A percentile compares a stretch with the other conserved stretches of the same genome.
phyloP scores from a whole-genome alignment of 2,329 filamentous ascomycete genomes.

The Lojkania enalia region DNA sequence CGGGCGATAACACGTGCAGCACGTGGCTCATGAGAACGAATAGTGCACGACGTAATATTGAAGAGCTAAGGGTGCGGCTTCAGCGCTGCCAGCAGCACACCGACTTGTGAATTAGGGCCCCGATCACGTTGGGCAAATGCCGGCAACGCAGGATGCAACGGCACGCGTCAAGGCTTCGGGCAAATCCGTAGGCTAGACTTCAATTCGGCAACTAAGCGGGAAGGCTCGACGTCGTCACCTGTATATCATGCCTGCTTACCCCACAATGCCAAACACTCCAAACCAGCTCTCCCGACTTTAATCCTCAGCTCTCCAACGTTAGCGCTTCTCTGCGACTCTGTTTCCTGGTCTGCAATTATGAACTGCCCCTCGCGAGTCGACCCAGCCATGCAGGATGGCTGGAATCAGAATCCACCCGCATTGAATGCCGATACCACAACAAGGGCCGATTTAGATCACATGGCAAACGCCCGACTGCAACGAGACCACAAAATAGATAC shows the following conservation, averaged over 20 bases:
- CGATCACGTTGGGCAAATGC: too few relatives aligned
- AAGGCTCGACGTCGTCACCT: neutral
- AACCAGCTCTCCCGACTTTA: too few relatives aligned
- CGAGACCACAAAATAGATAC: conserved; percentile 44
- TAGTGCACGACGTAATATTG: too few relatives aligned
- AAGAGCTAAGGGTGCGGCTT: too few relatives aligned
- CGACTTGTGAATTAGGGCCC: too few relatives aligned
- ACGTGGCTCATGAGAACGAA: too few relatives aligned
- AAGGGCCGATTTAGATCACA: conserved; percentile 63
- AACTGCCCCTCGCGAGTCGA: conserved; percentile 68
- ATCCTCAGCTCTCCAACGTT: neutral
- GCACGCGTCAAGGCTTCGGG: too few relatives aligned
- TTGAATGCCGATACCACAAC: conserved; percentile 65
- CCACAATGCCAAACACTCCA: neutral
- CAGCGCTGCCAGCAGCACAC: too few relatives aligned
- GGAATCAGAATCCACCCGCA: conserved; percentile 64
- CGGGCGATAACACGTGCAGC: too few relatives aligned
- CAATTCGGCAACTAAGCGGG: neutral
- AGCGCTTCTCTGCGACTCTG: neutral
- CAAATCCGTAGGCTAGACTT: too few relatives aligned
- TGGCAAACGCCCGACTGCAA: conserved; percentile 61
- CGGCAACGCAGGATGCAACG: too few relatives aligned
- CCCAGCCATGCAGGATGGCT: conserved; percentile 54
- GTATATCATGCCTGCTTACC: conserved; percentile 1
- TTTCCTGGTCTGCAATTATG: conserved; percentile 48